These are phyloP conservation scores for Meira miltonrushii DNA, from an alignment of 1,284 basidiomycete genomes.

Conservation along the genomic window DNA sequence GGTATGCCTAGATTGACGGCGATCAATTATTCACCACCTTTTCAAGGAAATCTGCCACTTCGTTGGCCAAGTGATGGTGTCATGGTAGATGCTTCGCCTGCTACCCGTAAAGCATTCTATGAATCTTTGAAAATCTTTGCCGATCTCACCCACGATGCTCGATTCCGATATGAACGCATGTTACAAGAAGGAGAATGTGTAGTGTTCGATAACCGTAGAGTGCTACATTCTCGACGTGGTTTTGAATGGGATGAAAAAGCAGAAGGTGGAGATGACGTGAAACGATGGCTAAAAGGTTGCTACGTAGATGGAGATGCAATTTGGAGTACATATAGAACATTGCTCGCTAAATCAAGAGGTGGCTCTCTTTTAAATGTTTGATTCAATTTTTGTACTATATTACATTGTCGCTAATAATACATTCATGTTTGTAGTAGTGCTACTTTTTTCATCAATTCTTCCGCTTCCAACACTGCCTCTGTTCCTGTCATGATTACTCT, in stretches of 20 bases:
- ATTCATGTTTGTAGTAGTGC: constrained; percentile 15
- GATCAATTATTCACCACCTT: constrained; percentile 91
- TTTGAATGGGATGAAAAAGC: constrained; percentile 60
- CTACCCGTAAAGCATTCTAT: constrained; percentile 31
- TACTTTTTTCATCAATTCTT: constrained; percentile 43
- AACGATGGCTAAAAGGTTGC: constrained; percentile 66
- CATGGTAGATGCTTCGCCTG: not conserved
- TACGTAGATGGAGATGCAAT: constrained; percentile 76
- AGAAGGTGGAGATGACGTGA: constrained; percentile 34
- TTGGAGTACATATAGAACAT: constrained; percentile 57
- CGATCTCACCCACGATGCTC: constrained; percentile 60
- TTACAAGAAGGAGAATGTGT: constrained; percentile 80
- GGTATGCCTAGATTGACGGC: constrained; percentile 43
- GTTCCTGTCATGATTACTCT: constrained; percentile 46
- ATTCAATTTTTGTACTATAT: not conserved
- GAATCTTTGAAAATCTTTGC: constrained; percentile 65
- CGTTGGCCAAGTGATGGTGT: not conserved
- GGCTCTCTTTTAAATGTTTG: not conserved
- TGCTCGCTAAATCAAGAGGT: not conserved
- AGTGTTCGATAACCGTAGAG: constrained; percentile 87
- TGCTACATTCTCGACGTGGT: constrained; percentile 78
- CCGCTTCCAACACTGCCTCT: constrained; percentile 42
- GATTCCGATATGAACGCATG: constrained; percentile 64
- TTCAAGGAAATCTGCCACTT: constrained; percentile 68
- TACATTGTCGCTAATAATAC: not conserved